Evolutionary conservation across 2,329 filamentous ascomycete genomes (phyloP), one percentile per base, ranked within the genome.

Genomic region (Nannizzia gypsea): DNA sequence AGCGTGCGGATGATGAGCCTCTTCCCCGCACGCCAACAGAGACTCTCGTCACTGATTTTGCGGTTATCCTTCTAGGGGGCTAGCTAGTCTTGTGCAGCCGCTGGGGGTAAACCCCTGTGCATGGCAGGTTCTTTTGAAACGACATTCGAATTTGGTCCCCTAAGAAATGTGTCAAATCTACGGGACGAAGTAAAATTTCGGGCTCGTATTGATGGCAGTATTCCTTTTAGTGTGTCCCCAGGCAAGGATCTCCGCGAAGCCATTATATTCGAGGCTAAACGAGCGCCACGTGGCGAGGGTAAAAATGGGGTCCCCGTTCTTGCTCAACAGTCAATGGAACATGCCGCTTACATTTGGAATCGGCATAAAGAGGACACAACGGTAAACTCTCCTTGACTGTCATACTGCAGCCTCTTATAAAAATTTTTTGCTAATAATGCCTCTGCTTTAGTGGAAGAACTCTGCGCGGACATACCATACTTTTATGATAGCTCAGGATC

Each of bases 331-430:
- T 63, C 60, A 6, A 62, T 63, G 59, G 60, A 63, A 40, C 60
- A 62, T 58, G 28, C 40, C n/a, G 59, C 62, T 50, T 62, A 60
- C 31, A 63, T 63, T n/a, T 62, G 60, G 62, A 60, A 62, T 42
- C 44, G 60, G 15, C 58, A 63, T 52, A 42, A 57, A 31, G 22
- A 57, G 24, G 62, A 61, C 17, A n/a, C 9, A 26, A 58, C 15
- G 28, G 59, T 60, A 31, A 62, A 22, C 38, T 40, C 38, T 58
- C 24, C 36, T 55, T 62, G 15, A 11, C n/a, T 31, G 15, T 56
- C 40, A 5, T 17, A 13, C 40, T 60, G 11, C 31, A 11, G 2
- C 31, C 24, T 40, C 44, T 17, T 40, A n/a, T 38, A 59, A n/a
- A 13, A 40, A n/a, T 3, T 40, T 6, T 6, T 5, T 3, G 15